Evolutionary conservation across 1,284 basidiomycete genomes (phyloP).

Genomic region (Coriolopsis trogii): DNA sequence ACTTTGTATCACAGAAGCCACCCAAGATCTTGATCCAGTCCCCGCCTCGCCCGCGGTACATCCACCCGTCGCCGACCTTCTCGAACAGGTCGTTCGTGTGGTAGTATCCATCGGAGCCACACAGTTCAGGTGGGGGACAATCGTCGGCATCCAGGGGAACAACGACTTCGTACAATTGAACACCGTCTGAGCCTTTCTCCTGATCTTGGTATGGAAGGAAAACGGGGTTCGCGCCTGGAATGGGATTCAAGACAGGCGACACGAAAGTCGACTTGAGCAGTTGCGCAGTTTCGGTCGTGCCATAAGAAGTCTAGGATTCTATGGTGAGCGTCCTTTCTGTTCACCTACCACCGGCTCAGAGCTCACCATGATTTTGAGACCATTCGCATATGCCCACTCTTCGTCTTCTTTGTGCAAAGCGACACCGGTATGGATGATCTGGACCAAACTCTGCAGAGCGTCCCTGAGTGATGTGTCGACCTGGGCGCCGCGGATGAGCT

Average conservation of each 20-base stretch:
- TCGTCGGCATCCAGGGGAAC: constrained; percentile 12
- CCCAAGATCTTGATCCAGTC: constrained; percentile 22
- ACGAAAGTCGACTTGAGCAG: not conserved
- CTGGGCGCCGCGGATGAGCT: constrained; percentile 6
- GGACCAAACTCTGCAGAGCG: not conserved
- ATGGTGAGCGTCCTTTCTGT: not conserved
- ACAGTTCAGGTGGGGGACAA: constrained; percentile 9
- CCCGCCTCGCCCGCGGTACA: constrained; percentile 18
- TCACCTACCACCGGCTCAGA: not conserved
- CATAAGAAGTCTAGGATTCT: constrained; percentile 3
- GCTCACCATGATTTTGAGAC: constrained; percentile 6
- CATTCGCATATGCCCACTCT: constrained; percentile 14
- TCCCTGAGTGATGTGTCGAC: not conserved
- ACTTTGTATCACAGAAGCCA: constrained; percentile 22
- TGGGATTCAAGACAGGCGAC: constrained; percentile 5
- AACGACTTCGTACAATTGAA: constrained; percentile 18
- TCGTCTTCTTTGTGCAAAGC: constrained; percentile 16
- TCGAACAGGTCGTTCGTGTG: constrained; percentile 23
- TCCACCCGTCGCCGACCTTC: constrained; percentile 14
- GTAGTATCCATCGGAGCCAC: constrained; percentile 12
- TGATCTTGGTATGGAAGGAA: constrained; percentile 8
- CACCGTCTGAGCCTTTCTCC: not conserved
- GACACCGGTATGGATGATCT: not conserved
- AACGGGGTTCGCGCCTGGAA: constrained; percentile 4
- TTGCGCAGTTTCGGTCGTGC: constrained; percentile 14